Evolutionary conservation across 805 yeast species (phyloP).

Genomic region (Teunomyces tritomae): DNA sequence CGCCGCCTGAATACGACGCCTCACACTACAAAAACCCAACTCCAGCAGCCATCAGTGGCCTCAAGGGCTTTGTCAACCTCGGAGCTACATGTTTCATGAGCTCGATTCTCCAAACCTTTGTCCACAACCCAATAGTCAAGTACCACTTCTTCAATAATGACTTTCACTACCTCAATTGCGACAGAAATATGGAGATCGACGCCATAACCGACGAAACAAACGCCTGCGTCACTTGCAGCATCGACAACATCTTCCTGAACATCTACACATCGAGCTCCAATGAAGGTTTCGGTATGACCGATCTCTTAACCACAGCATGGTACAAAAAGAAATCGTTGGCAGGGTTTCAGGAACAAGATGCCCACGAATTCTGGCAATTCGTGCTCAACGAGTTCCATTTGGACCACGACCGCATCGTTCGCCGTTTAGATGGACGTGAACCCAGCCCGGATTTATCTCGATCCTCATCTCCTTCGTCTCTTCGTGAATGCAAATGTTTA

Average conservation of each 20-base stretch:
- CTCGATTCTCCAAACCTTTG: slow-evolving; percentile 79
- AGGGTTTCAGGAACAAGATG: slow-evolving; percentile 97
- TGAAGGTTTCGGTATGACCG: slow-evolving; percentile 78
- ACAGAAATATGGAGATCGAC: slow-evolving; percentile 22
- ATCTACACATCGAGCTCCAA: slow-evolving; percentile 64
- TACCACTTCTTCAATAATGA: slow-evolving; percentile 71
- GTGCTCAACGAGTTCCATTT: slow-evolving; percentile 79
- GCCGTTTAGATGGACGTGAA: slow-evolving; percentile 7
- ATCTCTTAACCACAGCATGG: slow-evolving; percentile 84
- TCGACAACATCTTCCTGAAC: slow-evolving; percentile 73
- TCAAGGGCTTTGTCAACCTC: slow-evolving; percentile 86
- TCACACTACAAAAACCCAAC: slow-evolving; percentile 37
- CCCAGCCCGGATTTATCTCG: neutral
- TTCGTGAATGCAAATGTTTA: slow-evolving; percentile 62
- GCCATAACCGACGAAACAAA: slow-evolving; percentile 24
- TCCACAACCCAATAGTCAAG: slow-evolving; percentile 87
- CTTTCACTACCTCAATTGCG: slow-evolving; percentile 58
- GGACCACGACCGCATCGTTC: slow-evolving; percentile 25
- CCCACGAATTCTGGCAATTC: slow-evolving; percentile 97
- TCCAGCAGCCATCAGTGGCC: slow-evolving; percentile 64
- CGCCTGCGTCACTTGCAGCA: slow-evolving; percentile 79
- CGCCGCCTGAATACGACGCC: neutral
- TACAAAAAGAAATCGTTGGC: slow-evolving; percentile 79
- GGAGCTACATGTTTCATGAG: slow-evolving; percentile 98
- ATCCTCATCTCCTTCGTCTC: neutral